Evolutionary conservation across 2,329 filamentous ascomycete species (phyloP), one percentile per base, ranked within the genome.

Genomic region (Gaeumannomyces sp.): DNA sequence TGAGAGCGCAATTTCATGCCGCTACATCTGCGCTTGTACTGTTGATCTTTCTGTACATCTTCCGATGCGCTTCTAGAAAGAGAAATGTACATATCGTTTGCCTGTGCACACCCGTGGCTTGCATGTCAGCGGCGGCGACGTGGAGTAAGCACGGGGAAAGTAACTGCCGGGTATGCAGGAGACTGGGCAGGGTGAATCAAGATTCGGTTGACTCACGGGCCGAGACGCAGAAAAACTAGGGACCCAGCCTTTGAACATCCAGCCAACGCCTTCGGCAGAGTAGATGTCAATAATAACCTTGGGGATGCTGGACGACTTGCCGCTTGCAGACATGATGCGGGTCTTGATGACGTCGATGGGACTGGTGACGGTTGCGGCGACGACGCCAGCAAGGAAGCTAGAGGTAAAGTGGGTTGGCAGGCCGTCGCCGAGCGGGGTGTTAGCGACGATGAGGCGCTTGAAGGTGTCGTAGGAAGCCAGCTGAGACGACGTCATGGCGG

Each of bases 331-430:
- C 92, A 96, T 96, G 71, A 96, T 85, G 29, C 91, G 83, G 13
- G 92, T 96, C 82, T 96, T 96, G 78, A 96, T 88, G 35, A 96
- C 92, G 75, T 96, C 92, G 62, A 96, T 88, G 0, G 92, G 92
- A 65, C 88, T 92, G 69, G 91, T 95, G 16, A 94, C 85, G 0
- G 92, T 95, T 1, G 92, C 94, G 5, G 92, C 92, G 8, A 93
- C 89, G 67, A 96, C 87, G 13, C 92, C 92, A 1, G 91, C 91
- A 66, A 93, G 77, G 71, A 95, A 87, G 0, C 87, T 91, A 2
- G 92, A 89, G 0, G 86, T 83, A 72, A 96, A 92, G 75, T 96
- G 92, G 19, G 91, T 92, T 8, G 83, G 82, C n/a, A 92, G 80
- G 67, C 83, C 87, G 71, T 96, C 88, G 31, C 79, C 84, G 71